phyloP scores from a whole-genome alignment of 192 early-diverging fungal species.

The Coemansia asiatica region DNA sequence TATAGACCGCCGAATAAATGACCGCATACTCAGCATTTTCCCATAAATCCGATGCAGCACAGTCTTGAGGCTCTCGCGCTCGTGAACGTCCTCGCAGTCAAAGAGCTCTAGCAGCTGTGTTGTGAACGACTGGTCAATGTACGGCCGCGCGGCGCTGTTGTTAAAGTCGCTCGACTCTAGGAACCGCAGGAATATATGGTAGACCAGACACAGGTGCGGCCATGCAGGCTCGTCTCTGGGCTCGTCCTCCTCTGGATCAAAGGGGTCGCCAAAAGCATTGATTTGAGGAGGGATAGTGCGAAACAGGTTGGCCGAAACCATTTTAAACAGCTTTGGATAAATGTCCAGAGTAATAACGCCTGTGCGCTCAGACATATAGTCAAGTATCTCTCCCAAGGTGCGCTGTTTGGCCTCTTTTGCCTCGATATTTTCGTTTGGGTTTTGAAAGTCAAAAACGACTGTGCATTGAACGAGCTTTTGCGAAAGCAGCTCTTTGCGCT shows the following conservation, averaged over 20 bases:
- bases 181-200: slow-evolving; percentile 97
- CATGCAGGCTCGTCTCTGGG: slow-evolving; percentile 95
- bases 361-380: slow-evolving; percentile 88
- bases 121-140: slow-evolving; percentile 91
- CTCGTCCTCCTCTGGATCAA: slow-evolving; percentile 99
- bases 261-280: slow-evolving; percentile 92
- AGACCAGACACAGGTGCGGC: slow-evolving; percentile 98
- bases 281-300: slow-evolving; percentile 95
- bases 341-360: slow-evolving; percentile 85
- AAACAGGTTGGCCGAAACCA: slow-evolving; percentile 96
- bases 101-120: slow-evolving; percentile 93
- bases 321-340: slow-evolving; percentile 90
- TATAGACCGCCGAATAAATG: slow-evolving; percentile 96
- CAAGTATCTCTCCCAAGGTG: slow-evolving; percentile 86
- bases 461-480: slow-evolving; percentile 91
- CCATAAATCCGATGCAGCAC: slow-evolving; percentile 98
- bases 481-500: slow-evolving; percentile 85
- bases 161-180: slow-evolving; percentile 99
- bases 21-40: slow-evolving; percentile 95
- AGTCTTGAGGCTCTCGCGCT: slow-evolving; percentile 98
- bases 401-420: slow-evolving; percentile 97
- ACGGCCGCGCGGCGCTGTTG: slow-evolving; percentile 92
- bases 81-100: slow-evolving; percentile 97
- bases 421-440: slow-evolving; percentile 79
- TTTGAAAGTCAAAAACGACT: slow-evolving; percentile 95